Conservation (phyloP, 2,329 filamentous ascomycete species). For the Huntiella omanensis region DNA sequence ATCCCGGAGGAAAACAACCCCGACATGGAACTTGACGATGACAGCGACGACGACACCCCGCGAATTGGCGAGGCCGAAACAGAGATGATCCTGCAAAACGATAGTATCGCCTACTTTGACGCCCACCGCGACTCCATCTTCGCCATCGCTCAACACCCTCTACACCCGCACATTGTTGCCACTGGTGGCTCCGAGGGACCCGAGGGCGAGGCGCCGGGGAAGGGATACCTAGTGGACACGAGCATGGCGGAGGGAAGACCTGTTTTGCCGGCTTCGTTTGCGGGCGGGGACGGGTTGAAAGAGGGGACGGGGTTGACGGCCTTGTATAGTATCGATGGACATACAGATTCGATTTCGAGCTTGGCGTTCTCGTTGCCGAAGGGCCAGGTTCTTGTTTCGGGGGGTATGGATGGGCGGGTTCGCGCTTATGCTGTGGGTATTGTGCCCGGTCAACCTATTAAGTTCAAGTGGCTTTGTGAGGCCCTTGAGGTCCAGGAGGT, state of each 20-base stretch:
- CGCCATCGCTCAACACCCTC: constrained; percentile 81
- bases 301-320: constrained; percentile 36
- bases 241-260: constrained; percentile 43
- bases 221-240: constrained; percentile 71
- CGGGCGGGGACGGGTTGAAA: constrained; percentile 38
- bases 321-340: constrained; percentile 65
- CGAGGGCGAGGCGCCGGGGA: constrained; percentile 45
- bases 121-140: constrained; percentile 80
- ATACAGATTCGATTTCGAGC: constrained; percentile 71
- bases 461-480: constrained; percentile 49
- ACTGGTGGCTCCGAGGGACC: constrained; percentile 59
- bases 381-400: constrained; percentile 73
- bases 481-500: constrained; percentile 85
- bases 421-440: constrained; percentile 44
- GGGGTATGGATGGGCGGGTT: constrained; percentile 69
- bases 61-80: constrained; percentile 13
- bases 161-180: constrained; percentile 56
- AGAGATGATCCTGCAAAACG: constrained; percentile 62
- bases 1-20: constrained; percentile 41
- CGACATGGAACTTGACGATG: constrained; percentile 61
- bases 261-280: constrained; percentile 59
- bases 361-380: constrained; percentile 66
- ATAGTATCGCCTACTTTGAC: constrained; percentile 87
- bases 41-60: constrained; percentile 32
- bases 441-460: constrained; percentile 26